Percentiles rank a stretch among this genome's conserved stretches.
These are phyloP conservation scores for Hyaloperonospora brassicae DNA, from an alignment of 352 stramenopile genomes.

Conservation along the genomic window DNA sequence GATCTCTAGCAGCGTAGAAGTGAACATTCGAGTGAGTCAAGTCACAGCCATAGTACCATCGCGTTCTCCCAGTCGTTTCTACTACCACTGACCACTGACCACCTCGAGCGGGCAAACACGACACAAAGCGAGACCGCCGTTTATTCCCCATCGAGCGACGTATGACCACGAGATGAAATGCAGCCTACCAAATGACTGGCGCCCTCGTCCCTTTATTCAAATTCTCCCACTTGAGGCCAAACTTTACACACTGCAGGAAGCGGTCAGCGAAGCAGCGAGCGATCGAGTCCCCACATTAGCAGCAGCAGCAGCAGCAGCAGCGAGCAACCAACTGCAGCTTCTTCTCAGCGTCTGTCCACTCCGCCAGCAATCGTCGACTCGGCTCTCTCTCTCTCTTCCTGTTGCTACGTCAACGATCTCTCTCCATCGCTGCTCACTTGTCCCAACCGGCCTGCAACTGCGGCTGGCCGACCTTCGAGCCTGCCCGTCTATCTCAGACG, in stretches of 20 bases:
- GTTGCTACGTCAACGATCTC: constrained; percentile 8
- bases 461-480: constrained; percentile 19
- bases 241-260: constrained; percentile 14
- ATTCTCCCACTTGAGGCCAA: constrained; percentile 14
- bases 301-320: background rate
- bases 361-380: constrained; percentile 10
- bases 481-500: constrained; percentile 90
- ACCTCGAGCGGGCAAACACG: too few relatives aligned
- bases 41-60: too few relatives aligned
- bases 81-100: too few relatives aligned
- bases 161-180: constrained; percentile 49
- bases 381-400: constrained; percentile 4
- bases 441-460: constrained; percentile 14
- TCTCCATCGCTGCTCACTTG: constrained; percentile 6
- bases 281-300: constrained; percentile 7
- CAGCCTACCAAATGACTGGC: constrained; percentile 28
- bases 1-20: too few relatives aligned
- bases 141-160: constrained; percentile 40
- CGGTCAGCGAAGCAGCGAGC: constrained; percentile 5
- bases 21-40: too few relatives aligned
- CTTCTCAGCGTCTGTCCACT: constrained; percentile 9
- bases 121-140: too few relatives aligned
- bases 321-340: constrained; percentile 1
- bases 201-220: constrained; percentile 17
- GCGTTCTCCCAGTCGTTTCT: too few relatives aligned